Percentiles rank a stretch among this genome's conserved stretches.
Conservation (phyloP, 306 rosid species). For the Cicer yamashitae region DNA sequence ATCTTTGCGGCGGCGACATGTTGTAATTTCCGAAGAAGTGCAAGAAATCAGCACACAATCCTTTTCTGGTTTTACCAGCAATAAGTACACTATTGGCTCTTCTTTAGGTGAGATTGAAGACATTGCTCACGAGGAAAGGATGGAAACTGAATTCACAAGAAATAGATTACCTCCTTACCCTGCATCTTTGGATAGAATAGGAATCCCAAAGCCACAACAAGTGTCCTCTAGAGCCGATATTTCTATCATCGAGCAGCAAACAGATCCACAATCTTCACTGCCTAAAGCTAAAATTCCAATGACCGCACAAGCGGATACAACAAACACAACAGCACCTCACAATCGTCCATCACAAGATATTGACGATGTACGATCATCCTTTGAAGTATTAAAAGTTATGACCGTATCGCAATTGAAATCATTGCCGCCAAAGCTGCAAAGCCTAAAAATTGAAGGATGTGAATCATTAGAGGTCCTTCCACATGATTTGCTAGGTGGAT, state of each 20-base stretch:
- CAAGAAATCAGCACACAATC: conserved; percentile 40
- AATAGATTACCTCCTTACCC: conserved; percentile 30
- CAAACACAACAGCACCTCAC: background rate
- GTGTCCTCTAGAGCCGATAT: conserved; percentile 1
- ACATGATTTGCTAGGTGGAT: conserved; percentile 1
- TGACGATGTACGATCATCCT: conserved; percentile 47
- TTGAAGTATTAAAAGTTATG: conserved; percentile 46
- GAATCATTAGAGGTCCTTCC: conserved; percentile 42
- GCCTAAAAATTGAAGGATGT: conserved; percentile 42
- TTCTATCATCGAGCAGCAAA: conserved; percentile 27
- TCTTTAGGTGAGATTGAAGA: conserved; percentile 40
- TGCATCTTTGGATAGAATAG: conserved; percentile 19
- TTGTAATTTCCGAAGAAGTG: conserved; percentile 29
- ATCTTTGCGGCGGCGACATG: conserved; percentile 39
- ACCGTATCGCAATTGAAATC: conserved; percentile 36
- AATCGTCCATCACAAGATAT: conserved; percentile 31
- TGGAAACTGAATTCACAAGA: conserved; percentile 23
- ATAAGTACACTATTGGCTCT: conserved; percentile 21
- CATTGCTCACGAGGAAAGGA: conserved; percentile 32
- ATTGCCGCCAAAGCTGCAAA: conserved; percentile 36
- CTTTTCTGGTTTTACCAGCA: conserved; percentile 39
- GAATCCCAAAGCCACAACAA: conserved; percentile 24
- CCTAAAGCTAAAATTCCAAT: conserved; percentile 10
- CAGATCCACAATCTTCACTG: conserved; percentile 36
- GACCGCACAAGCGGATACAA: conserved; percentile 21